phyloP scores from a whole-genome alignment of 306 rosid genomes.

The Casuarina equisetifolia region DNA sequence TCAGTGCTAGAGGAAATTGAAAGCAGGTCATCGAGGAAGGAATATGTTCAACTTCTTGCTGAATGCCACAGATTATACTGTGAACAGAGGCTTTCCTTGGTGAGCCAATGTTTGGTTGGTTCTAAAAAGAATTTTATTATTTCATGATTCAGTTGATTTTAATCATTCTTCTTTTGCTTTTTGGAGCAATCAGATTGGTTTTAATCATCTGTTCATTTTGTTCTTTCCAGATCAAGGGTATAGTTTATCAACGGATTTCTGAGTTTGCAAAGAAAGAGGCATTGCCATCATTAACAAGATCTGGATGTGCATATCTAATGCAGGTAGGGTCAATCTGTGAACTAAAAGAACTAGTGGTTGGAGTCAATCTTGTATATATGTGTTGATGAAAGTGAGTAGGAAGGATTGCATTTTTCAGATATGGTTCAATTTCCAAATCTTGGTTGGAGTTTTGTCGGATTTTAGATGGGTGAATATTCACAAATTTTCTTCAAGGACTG shows the following conservation, averaged over 20 bases:
- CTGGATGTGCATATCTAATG: conserved; percentile 96
- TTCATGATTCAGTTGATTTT: conserved; percentile 2
- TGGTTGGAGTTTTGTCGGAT: not conserved
- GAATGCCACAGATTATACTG: conserved; percentile 95
- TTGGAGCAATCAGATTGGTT: conserved; percentile 24
- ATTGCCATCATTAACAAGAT: conserved; percentile 92
- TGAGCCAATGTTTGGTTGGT: conserved; percentile 53
- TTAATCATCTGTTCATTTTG: conserved; percentile 14
- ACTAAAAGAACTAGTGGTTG: not conserved
- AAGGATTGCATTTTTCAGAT: not conserved
- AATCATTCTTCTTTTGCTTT: not conserved
- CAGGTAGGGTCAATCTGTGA: conserved; percentile 55
- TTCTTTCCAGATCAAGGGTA: conserved; percentile 69
- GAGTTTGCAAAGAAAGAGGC: conserved; percentile 95
- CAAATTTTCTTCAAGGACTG: not conserved
- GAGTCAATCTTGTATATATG: not conserved
- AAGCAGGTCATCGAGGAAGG: conserved; percentile 92
- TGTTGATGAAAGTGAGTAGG: not conserved
- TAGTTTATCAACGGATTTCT: conserved; percentile 86
- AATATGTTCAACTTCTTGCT: conserved; percentile 79
- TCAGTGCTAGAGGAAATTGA: conserved; percentile 89
- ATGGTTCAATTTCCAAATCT: not conserved
- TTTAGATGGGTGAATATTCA: not conserved
- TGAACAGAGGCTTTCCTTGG: conserved; percentile 96
- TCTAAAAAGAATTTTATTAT: conserved; percentile 12